Base-by-base conservation (phyloP, 2,329 filamentous ascomycete genomes). In the Trichoderma koningii region DNA sequence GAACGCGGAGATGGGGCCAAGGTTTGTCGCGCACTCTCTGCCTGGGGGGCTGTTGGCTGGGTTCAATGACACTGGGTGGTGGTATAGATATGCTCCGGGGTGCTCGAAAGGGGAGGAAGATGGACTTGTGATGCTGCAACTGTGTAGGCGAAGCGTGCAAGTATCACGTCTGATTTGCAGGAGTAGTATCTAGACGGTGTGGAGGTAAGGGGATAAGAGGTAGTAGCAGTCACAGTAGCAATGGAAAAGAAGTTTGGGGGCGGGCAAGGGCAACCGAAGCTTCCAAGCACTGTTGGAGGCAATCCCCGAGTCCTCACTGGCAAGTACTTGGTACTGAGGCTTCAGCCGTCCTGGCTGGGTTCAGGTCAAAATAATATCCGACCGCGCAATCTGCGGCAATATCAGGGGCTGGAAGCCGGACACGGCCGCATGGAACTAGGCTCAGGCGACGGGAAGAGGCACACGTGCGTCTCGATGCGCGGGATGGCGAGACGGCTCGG, bases 1-100 rank as follows among this genome's bases (percentile, higher is more conserved):
- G 34, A 57, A 65, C 59, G 67, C 66, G 67, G 66, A 68, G 64
- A 67, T 63, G 50, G 64, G 66, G 62, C 55, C 42, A 68, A 62
- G 66, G 45, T 66, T 64, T 66, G 65, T 68, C 55, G 66, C 65
- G 66, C 66, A 59, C 45, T 38, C 15, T 41, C 30, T 7, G 9
- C 30, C 30, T 7, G 30, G 30, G 21, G 28, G 30, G 30, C 30
- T 30, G 19, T n/a, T 41, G 30, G 48, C 30, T 14, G 34, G 3
- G 30, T 23, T 23, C 21, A 23, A 23, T 52, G 19, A 52, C 34
- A 14, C 34, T 14, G 10, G 34, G 34, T 5, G 34, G 12, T 14
- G 34, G 21, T 23, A 23, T 23, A 23, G 21, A 5, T 38, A 14
- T 38, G 34, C 9, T 15, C 48, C 15, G 15, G 48, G 42, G 10